Conservation (phyloP, 768 basidiomycete genomes). For the Rhizopogon rudus region DNA sequence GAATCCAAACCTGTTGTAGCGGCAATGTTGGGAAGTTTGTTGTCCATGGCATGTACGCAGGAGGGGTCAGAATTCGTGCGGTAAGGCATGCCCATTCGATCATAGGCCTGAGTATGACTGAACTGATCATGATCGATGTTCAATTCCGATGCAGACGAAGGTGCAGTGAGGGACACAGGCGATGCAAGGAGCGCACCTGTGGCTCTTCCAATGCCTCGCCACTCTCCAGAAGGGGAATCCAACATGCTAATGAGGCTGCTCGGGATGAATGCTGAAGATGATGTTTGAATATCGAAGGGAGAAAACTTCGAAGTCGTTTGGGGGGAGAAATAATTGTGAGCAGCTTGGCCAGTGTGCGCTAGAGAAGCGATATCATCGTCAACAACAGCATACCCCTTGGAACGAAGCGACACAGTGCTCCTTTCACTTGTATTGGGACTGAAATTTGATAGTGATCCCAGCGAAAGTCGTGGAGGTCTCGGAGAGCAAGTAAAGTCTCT, state of each 20-base stretch:
- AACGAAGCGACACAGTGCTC: slow-evolving; percentile 16
- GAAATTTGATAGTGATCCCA: slow-evolving; percentile 25
- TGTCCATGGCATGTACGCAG: slow-evolving; percentile 10
- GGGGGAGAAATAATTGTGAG: slow-evolving; percentile 11
- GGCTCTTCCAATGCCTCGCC: slow-evolving; percentile 29
- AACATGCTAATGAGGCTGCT: slow-evolving; percentile 42
- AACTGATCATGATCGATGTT: slow-evolving; percentile 38
- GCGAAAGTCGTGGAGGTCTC: slow-evolving; percentile 25
- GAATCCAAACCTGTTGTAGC: slow-evolving; percentile 15
- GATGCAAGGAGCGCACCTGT: slow-evolving; percentile 31
- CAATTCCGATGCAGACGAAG: slow-evolving; percentile 14
- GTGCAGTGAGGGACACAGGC: slow-evolving; percentile 35
- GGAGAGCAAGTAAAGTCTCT: slow-evolving; percentile 17
- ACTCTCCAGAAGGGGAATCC: slow-evolving; percentile 53
- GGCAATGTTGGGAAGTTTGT: slow-evolving; percentile 6
- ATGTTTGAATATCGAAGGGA: slow-evolving; percentile 44
- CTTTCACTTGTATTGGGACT: slow-evolving; percentile 8
- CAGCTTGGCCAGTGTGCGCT: slow-evolving; percentile 12
- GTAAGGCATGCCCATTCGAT: slow-evolving; percentile 21
- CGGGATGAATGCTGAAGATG: slow-evolving; percentile 51
- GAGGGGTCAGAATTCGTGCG: slow-evolving; percentile 33
- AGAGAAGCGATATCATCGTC: slow-evolving; percentile 35
- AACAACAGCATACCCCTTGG: slow-evolving; percentile 37
- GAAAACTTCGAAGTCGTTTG: slow-evolving; percentile 36
- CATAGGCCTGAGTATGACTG: slow-evolving; percentile 22